Percentiles rank a stretch among this genome's conserved stretches.
Conservation (phyloP, 305 asterid genomes). For the Fraxinus dipetala region DNA sequence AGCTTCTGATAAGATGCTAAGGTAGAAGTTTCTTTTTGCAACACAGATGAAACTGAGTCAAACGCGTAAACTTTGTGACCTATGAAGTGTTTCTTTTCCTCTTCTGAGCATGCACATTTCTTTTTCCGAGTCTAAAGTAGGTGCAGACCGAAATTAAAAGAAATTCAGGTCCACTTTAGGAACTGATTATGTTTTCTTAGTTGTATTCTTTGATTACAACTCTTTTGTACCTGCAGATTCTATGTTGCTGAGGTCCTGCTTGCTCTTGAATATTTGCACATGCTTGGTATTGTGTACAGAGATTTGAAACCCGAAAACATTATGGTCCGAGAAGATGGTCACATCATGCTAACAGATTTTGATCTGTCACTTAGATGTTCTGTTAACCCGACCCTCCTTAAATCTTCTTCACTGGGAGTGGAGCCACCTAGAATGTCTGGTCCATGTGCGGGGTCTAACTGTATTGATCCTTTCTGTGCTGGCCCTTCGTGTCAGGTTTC, state of each 20-base stretch:
- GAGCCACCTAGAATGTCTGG: constrained; percentile 86
- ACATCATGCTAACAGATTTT: constrained; percentile 92
- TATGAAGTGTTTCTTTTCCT: background rate
- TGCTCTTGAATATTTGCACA: constrained; percentile 86
- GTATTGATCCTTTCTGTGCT: constrained; percentile 87
- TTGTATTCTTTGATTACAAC: background rate
- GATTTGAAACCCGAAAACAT: constrained; percentile 93
- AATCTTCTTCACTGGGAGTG: constrained; percentile 37
- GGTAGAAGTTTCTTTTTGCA: background rate
- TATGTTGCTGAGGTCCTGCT: constrained; percentile 93
- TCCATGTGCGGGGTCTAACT: constrained; percentile 82
- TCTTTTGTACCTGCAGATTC: constrained; percentile 49
- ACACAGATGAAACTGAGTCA: background rate
- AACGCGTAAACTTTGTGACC: background rate
- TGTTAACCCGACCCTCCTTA: constrained; percentile 71
- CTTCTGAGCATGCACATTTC: background rate
- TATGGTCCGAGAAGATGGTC: constrained; percentile 88
- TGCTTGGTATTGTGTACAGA: constrained; percentile 91
- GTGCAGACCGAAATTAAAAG: background rate
- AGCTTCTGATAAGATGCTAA: background rate
- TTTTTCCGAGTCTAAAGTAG: background rate
- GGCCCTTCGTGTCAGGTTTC: constrained; percentile 85
- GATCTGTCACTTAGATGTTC: constrained; percentile 90
- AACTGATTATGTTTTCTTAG: background rate
- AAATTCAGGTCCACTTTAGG: background rate